Base-by-base conservation (phyloP, 2,329 filamentous ascomycete species). In the Cladosporium oxysporum region DNA sequence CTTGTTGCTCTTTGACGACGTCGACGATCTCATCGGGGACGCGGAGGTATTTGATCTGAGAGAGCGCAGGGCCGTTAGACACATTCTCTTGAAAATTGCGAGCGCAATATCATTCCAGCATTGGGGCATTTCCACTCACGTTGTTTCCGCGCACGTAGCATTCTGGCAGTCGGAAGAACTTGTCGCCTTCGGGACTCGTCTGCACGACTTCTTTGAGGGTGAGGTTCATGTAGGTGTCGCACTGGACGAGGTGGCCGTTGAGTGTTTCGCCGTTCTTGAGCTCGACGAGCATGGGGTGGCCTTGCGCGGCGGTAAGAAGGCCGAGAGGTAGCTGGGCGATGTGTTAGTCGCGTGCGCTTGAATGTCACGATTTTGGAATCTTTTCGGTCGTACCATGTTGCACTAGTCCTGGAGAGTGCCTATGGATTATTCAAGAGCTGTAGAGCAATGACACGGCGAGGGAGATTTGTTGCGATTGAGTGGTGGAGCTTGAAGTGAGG, bases 151-250 rank as follows among this genome's bases (percentile, higher is more conserved):
- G 91, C 61, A 99, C 91, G 76, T 99, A 99, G 66, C 94, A 93
- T 79, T 99, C 96, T 41, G 93, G 90, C 79, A 99, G 82, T 76
- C 92, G 87, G 79, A 92, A 90, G 80, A 99, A 99, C 77, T 91
- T 93, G 80, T 98, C 93, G 69, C 93, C 95, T 75, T 98, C 94
- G 28, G 94, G 89, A 77, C 91, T 97, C 21, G 95, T 98, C 81
- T 98, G 94, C 41, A 98, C 92, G 26, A 99, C 96, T 79, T 98
- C 95, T 80, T 95, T 96, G 71, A 99, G 82, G 2, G 94, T 98
- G 73, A 99, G 83, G 82, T 99, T 99, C 95, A 99, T 99, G 93
- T 95, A 99, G 58, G 94, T 99, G 79, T 99, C 95, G 88, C 94
- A 99, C 79, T 90, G 92, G 79, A 97, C 91, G 67, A 99, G 84